These are phyloP conservation scores for Solanum infundibuliforme DNA, from an alignment of 257 asterid genomes.

Conservation along the genomic window DNA sequence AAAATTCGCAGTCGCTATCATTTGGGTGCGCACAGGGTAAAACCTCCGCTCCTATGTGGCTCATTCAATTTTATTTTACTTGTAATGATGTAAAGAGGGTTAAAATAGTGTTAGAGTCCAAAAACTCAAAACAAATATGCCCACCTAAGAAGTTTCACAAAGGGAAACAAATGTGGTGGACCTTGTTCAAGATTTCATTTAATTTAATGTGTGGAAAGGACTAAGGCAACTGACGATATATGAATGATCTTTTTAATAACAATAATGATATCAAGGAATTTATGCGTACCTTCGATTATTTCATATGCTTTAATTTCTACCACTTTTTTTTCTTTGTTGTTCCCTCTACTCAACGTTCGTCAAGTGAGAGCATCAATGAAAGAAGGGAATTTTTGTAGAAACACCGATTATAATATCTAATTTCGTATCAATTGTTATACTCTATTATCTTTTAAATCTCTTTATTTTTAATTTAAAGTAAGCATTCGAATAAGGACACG, in stretches of 20 bases:
- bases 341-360: not conserved
- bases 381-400: not conserved
- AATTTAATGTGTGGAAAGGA: not conserved
- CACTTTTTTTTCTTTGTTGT: not conserved
- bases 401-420: not conserved
- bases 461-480: not conserved
- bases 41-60: not conserved
- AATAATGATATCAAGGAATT: not conserved
- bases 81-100: not conserved
- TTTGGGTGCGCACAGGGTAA: no score
- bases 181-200: not conserved
- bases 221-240: not conserved
- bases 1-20: no score
- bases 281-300: not conserved
- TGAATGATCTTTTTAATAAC: not conserved
- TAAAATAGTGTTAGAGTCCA: not conserved
- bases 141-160: not conserved
- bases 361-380: not conserved
- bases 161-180: not conserved
- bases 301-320: not conserved
- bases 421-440: not conserved
- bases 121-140: not conserved
- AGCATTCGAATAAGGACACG: not conserved
- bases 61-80: not conserved
- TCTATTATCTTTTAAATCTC: not conserved